phyloP scores from a whole-genome alignment of 2,329 filamentous ascomycete genomes.

The Microsporum canis region DNA sequence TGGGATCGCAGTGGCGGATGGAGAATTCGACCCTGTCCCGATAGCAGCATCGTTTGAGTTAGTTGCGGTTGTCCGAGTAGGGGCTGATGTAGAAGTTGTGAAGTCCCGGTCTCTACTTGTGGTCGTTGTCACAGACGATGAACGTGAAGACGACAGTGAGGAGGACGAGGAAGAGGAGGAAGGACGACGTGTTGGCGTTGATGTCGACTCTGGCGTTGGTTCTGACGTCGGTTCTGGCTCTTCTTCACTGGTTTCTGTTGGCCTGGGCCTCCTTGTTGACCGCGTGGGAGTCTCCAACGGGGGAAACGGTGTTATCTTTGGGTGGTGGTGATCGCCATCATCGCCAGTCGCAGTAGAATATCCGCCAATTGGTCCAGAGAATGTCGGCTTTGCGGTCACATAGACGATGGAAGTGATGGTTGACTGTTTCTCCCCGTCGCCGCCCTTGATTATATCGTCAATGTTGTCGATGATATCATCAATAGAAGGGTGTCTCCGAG shows the following conservation, averaged over 20 bases:
- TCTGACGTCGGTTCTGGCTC: constrained; percentile 1
- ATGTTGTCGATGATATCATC: constrained; percentile 5
- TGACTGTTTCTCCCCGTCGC: background rate
- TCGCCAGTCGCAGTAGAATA: constrained; percentile 31
- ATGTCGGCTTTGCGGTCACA: constrained; percentile 43
- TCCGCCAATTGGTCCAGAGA: constrained; percentile 40
- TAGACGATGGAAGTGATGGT: constrained; percentile 33
- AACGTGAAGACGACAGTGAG: constrained; percentile 4
- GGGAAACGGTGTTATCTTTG: constrained; percentile 18
- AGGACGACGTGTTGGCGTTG: background rate
- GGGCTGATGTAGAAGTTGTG: constrained; percentile 5
- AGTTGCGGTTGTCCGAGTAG: constrained; percentile 6
- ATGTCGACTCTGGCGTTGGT: constrained; percentile 14
- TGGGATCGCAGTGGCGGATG: constrained; percentile 18
- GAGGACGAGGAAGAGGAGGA: constrained; percentile 9
- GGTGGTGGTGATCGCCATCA: background rate
- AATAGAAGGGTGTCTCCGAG: constrained; percentile 4
- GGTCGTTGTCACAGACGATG: constrained; percentile 5
- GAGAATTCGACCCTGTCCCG: constrained; percentile 12
- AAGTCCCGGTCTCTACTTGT: background rate
- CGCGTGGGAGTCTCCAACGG: constrained; percentile 19
- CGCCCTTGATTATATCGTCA: background rate
- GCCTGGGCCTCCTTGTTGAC: background rate
- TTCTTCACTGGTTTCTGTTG: constrained; percentile 8
- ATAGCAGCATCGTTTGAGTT: constrained; percentile 9